A percentile compares a stretch with the other conserved stretches of the same genome.
These are phyloP conservation scores for Polygonum aviculare DNA, from an alignment of 148 eudicot genomes.

Conservation along the genomic window DNA sequence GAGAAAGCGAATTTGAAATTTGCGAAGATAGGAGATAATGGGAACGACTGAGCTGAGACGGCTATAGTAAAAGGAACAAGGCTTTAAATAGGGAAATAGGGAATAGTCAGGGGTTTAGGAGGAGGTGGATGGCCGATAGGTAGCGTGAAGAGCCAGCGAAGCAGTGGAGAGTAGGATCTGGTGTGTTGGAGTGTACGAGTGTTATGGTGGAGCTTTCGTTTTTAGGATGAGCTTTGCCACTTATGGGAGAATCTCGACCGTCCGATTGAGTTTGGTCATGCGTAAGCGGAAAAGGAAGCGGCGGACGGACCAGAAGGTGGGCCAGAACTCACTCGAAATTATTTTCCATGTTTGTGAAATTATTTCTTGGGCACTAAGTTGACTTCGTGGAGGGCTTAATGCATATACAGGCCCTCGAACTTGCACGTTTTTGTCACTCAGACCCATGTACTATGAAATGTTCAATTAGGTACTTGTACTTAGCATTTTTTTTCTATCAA, in stretches of 20 bases:
- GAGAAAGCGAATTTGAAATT: neutral
- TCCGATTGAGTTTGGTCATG: neutral
- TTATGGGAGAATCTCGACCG: neutral
- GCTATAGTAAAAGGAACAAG: neutral
- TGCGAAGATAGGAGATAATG: neutral
- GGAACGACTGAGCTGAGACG: neutral
- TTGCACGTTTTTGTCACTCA: no score
- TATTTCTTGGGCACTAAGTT: neutral
- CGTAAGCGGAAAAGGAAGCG: neutral
- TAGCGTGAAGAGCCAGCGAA: constrained; percentile 8
- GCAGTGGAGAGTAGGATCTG: neutral
- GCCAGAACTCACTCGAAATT: neutral
- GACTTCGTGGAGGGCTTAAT: neutral
- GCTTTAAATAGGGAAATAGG: constrained; percentile 6
- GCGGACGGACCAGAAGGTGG: neutral
- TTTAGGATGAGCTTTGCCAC: neutral
- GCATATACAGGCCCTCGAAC: no score
- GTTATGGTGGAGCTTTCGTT: neutral
- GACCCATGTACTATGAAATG: no score
- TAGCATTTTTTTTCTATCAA: no score
- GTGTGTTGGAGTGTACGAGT: neutral
- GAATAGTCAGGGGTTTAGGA: neutral
- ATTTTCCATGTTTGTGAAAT: neutral
- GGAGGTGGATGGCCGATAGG: neutral
- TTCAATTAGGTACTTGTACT: no score